Conservation (phyloP, 2,329 filamentous ascomycete genomes). For the Aspergillus quadricinctus region DNA sequence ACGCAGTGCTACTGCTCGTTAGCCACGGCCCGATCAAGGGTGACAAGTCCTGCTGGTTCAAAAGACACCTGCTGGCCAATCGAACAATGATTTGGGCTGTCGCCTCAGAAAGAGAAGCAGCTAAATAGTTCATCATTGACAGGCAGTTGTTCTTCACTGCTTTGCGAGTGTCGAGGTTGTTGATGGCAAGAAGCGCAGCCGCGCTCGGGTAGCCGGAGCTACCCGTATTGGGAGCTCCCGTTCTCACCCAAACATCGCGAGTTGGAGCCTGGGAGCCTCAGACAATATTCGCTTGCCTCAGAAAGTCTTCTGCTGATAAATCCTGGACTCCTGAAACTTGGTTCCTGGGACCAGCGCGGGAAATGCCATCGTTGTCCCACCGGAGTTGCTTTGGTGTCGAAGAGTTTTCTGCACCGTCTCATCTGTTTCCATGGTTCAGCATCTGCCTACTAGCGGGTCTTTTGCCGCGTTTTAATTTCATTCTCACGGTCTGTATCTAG, state of each 20-base stretch:
- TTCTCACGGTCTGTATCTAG: conserved; percentile 5
- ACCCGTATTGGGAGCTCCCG: conserved; percentile 17
- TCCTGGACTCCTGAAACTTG: conserved; percentile 2
- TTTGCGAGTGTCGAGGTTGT: conserved; percentile 4
- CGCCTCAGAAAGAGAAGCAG: background rate
- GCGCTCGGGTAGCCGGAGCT: conserved; percentile 19
- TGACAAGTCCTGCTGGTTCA: background rate
- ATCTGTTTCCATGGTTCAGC: conserved; percentile 39
- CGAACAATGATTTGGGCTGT: background rate
- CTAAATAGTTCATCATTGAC: background rate
- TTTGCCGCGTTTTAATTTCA: conserved; percentile 12
- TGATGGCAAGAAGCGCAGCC: conserved; percentile 19
- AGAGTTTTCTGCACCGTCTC: conserved; percentile 30
- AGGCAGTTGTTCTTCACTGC: background rate
- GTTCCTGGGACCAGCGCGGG: conserved; percentile 9
- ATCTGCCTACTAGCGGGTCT: conserved; percentile 15
- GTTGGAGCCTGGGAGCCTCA: background rate
- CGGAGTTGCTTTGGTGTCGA: conserved; percentile 11
- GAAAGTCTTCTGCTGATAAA: conserved; percentile 1
- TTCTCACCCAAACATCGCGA: background rate
- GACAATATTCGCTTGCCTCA: conserved; percentile 4
- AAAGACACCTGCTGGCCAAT: background rate
- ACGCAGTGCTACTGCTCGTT: background rate
- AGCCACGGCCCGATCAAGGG: background rate
- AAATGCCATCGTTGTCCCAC: conserved; percentile 15